Evolutionary conservation across 441 rosid species (phyloP).

Genomic region (Omphalea diandra): DNA sequence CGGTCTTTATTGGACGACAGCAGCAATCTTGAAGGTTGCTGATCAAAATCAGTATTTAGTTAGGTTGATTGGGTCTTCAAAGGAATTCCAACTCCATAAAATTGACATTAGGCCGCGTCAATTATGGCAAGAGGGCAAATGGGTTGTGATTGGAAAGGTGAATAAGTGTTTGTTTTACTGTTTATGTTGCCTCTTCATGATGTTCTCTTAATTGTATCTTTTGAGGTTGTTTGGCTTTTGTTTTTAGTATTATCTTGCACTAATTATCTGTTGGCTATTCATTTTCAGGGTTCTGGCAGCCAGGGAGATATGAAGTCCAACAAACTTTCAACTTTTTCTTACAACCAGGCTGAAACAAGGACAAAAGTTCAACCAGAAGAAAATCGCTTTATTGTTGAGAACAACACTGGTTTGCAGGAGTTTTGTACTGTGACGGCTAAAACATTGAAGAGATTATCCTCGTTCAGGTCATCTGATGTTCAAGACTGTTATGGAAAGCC

Average conservation of each 20-base stretch:
- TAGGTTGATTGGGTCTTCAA: slow-evolving; percentile 44
- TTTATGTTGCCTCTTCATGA: background rate
- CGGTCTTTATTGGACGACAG: slow-evolving; percentile 55
- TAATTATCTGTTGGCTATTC: slow-evolving; percentile 24
- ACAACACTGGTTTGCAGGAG: slow-evolving; percentile 31
- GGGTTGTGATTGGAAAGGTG: slow-evolving; percentile 70
- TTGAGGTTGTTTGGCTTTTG: background rate
- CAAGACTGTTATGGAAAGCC: slow-evolving; percentile 38
- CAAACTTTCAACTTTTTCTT: slow-evolving; percentile 25
- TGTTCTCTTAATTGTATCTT: background rate
- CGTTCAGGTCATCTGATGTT: slow-evolving; percentile 32
- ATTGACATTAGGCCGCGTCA: slow-evolving; percentile 55
- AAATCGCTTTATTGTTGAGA: slow-evolving; percentile 22
- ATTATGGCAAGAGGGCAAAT: slow-evolving; percentile 56
- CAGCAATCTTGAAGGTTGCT: slow-evolving; percentile 40
- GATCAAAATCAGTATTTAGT: slow-evolving; percentile 40
- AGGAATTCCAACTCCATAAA: slow-evolving; percentile 38
- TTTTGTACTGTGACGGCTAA: slow-evolving; percentile 37
- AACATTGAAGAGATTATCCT: slow-evolving; percentile 43
- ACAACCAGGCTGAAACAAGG: slow-evolving; percentile 28
- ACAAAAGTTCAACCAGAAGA: slow-evolving; percentile 14
- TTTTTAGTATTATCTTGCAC: slow-evolving; percentile 11
- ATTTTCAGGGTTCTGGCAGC: slow-evolving; percentile 34
- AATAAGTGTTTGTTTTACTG: background rate
- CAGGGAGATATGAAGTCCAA: slow-evolving; percentile 33